Percentiles rank a stretch among this genome's conserved stretches.
Evolutionary conservation across 768 basidiomycete genomes (phyloP).

Genomic region (Rhodosporidiobolus sp.): DNA sequence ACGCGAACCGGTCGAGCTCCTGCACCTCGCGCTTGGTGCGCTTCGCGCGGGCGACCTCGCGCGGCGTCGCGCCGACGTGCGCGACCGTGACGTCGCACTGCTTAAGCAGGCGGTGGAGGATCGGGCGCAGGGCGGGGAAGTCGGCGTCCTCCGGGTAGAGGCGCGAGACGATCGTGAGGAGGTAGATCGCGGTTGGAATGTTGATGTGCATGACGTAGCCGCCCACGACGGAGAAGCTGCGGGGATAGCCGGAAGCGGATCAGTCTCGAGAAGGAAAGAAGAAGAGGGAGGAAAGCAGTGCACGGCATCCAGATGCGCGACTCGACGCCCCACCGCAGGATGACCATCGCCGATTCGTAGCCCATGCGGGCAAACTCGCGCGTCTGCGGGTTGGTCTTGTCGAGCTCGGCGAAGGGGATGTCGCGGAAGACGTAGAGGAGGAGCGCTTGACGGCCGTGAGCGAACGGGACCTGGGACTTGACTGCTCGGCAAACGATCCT

Average conservation of each 20-base stretch:
- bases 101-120: constrained; percentile 37
- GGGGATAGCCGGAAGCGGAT: neutral
- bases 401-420: constrained; percentile 6
- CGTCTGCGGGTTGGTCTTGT: constrained; percentile 11
- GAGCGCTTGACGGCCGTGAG: constrained; percentile 21
- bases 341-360: constrained; percentile 22
- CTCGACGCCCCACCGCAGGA: constrained; percentile 38
- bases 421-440: constrained; percentile 33
- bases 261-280: neutral
- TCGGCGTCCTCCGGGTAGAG: constrained; percentile 28
- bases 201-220: constrained; percentile 30
- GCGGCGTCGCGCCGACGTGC: constrained; percentile 12
- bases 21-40: constrained; percentile 28
- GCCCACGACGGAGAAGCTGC: constrained; percentile 29
- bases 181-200: constrained; percentile 23
- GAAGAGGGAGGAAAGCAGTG: neutral
- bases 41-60: constrained; percentile 27
- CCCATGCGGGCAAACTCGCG: constrained; percentile 25
- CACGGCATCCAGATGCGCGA: constrained; percentile 37
- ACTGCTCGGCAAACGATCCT: constrained; percentile 8
- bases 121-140: constrained; percentile 19
- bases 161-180: constrained; percentile 5
- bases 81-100: constrained; percentile 29
- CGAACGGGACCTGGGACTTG: constrained; percentile 31
- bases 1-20: constrained; percentile 34